phyloP scores from a whole-genome alignment of 345 rosid species.

The Rubroshorea leprosula region DNA sequence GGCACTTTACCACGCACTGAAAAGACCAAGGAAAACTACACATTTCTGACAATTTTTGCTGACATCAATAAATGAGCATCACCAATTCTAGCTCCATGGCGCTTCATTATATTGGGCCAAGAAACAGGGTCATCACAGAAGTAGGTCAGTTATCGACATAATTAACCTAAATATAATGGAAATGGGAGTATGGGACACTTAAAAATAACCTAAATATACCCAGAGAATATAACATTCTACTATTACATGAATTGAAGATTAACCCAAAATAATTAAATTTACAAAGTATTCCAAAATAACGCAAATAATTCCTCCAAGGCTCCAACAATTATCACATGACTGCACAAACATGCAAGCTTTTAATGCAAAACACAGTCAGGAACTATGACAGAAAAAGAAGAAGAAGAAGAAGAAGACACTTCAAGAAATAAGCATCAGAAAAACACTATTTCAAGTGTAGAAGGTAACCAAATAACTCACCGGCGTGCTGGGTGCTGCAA shows the following conservation, averaged over 20 bases:
- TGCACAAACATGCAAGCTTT: background rate
- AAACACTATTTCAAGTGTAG: background rate
- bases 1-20: too few relatives aligned
- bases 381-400: background rate
- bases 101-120: too few relatives aligned
- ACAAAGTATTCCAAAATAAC: background rate
- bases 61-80: too few relatives aligned
- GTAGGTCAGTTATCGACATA: too few relatives aligned
- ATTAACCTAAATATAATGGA: too few relatives aligned
- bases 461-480: slow-evolving; percentile 46
- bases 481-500: slow-evolving; percentile 53
- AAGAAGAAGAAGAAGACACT: background rate
- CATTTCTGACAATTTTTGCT: too few relatives aligned
- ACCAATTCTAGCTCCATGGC: too few relatives aligned
- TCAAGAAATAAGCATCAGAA: background rate
- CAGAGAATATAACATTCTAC: background rate
- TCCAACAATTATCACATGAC: too few relatives aligned
- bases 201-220: too few relatives aligned
- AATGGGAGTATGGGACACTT: too few relatives aligned
- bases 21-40: too few relatives aligned
- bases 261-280: background rate
- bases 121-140: too few relatives aligned
- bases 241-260: background rate
- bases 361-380: background rate
- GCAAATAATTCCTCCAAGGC: background rate